A percentile compares a stretch with the other conserved stretches of the same genome.
phyloP scores from a whole-genome alignment of 306 rosid genomes.

The Cicer judaicum region DNA sequence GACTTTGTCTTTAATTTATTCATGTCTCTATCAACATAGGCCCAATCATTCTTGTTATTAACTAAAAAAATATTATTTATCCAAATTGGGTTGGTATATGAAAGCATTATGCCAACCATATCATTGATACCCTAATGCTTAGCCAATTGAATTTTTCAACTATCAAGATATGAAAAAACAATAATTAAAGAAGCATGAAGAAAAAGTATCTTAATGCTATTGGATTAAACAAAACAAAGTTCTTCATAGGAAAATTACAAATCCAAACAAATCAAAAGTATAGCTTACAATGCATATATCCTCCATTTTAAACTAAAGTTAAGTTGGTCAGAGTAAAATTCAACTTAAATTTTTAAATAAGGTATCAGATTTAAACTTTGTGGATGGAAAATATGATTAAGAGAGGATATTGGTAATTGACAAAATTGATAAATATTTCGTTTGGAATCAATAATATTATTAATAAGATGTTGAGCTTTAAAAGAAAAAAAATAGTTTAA shows the following conservation, averaged over 20 bases:
- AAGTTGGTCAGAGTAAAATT: too few species aligned
- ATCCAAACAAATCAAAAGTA: neutral
- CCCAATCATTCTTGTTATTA: slow-evolving; percentile 33
- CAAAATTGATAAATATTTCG: too few species aligned
- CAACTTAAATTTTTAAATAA: too few species aligned
- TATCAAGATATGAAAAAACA: slow-evolving; percentile 28
- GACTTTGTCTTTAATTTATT: slow-evolving; percentile 24
- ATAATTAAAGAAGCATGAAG: slow-evolving; percentile 10
- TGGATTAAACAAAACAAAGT: slow-evolving; percentile 28
- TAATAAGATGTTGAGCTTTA: neutral
- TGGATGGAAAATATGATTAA: too few species aligned
- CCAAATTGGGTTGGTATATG: slow-evolving; percentile 36
- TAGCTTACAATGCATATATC: too few species aligned
- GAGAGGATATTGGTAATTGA: too few species aligned
- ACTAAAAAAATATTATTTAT: slow-evolving; percentile 26
- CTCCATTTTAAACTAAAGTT: too few species aligned
- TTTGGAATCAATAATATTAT: too few species aligned
- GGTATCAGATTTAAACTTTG: too few species aligned
- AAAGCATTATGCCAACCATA: slow-evolving; percentile 39
- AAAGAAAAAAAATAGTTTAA: neutral
- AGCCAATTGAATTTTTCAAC: slow-evolving; percentile 38
- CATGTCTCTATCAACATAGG: slow-evolving; percentile 6
- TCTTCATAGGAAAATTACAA: neutral
- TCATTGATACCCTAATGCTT: slow-evolving; percentile 27
- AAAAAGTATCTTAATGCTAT: slow-evolving; percentile 6